Conservation (phyloP, 176 grass and related monocot genomes). For the Cenchrus fungigraminus region DNA sequence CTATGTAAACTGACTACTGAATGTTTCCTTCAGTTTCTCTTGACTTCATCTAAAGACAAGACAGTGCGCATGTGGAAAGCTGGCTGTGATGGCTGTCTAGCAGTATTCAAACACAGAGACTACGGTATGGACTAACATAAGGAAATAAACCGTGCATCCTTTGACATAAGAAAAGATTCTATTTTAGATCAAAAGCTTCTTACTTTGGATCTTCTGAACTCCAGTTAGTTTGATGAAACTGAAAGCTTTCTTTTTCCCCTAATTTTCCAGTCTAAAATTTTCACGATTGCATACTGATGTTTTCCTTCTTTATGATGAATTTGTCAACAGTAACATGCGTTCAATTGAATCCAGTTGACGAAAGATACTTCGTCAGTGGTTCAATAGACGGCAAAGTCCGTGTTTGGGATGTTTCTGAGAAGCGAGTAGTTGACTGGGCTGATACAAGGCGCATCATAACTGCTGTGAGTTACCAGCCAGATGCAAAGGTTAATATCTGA, state of each 20-base stretch:
- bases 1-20: not conserved
- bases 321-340: slow-evolving; percentile 65
- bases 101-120: slow-evolving; percentile 67
- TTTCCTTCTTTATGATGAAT: slow-evolving; percentile 3
- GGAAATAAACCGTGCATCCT: not conserved
- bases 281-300: not conserved
- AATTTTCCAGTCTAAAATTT: not conserved
- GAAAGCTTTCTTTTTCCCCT: not conserved
- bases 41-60: slow-evolving; percentile 81
- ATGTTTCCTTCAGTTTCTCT: slow-evolving; percentile 53
- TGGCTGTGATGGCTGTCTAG: slow-evolving; percentile 62
- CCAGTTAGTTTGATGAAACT: not conserved
- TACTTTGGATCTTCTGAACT: not conserved
- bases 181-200: not conserved
- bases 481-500: slow-evolving; percentile 63
- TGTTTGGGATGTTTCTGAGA: slow-evolving; percentile 73
- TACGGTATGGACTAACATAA: slow-evolving; percentile 56
- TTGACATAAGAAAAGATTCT: not conserved
- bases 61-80: slow-evolving; percentile 91
- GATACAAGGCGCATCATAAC: slow-evolving; percentile 65
- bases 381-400: slow-evolving; percentile 85
- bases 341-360: slow-evolving; percentile 73
- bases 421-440: slow-evolving; percentile 72
- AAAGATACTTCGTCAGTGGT: slow-evolving; percentile 69
- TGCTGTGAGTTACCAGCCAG: slow-evolving; percentile 63